A percentile compares a stretch with the other conserved stretches of the same genome.
phyloP scores from a whole-genome alignment of 2,329 filamentous ascomycete species.

The Setomelanomma holmii region DNA sequence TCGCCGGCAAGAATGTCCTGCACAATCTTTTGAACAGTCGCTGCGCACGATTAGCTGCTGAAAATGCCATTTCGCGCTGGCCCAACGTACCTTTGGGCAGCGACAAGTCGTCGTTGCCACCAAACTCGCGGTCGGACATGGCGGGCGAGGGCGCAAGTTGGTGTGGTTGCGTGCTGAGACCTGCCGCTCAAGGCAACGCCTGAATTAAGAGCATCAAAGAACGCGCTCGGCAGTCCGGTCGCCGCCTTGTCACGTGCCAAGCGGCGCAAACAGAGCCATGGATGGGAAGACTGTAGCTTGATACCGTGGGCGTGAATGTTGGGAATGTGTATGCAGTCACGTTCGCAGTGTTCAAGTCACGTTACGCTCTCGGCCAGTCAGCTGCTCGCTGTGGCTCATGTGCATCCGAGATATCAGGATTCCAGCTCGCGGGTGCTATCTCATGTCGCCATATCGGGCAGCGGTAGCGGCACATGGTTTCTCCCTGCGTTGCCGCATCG shows the following conservation, averaged over 20 bases:
- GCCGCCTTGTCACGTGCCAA: neutral
- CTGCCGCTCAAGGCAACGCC: neutral
- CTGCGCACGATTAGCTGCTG: slow-evolving; percentile 48
- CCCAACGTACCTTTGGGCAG: slow-evolving; percentile 48
- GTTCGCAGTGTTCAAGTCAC: neutral
- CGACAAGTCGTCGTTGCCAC: slow-evolving; percentile 53
- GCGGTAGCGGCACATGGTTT: slow-evolving; percentile 19
- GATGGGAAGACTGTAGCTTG: too few relatives aligned
- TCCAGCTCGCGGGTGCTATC: slow-evolving; percentile 10
- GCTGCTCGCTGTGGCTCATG: neutral
- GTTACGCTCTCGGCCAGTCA: neutral
- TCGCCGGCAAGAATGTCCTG: slow-evolving; percentile 86
- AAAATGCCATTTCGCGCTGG: neutral
- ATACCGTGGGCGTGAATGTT: too few relatives aligned
- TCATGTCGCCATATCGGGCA: slow-evolving; percentile 14
- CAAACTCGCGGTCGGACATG: slow-evolving; percentile 54
- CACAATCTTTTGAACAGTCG: slow-evolving; percentile 83
- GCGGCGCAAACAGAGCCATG: too few relatives aligned
- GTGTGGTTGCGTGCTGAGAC: slow-evolving; percentile 1
- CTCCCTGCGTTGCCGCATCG: slow-evolving; percentile 13
- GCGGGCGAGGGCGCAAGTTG: slow-evolving; percentile 25
- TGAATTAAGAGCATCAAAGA: slow-evolving; percentile 12
- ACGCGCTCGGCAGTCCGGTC: slow-evolving; percentile 4
- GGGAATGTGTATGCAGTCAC: neutral
- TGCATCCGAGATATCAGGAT: slow-evolving; percentile 12